These are phyloP conservation scores for Ilyonectria robusta DNA, from an alignment of 2,329 filamentous ascomycete species.

Conservation along the genomic window DNA sequence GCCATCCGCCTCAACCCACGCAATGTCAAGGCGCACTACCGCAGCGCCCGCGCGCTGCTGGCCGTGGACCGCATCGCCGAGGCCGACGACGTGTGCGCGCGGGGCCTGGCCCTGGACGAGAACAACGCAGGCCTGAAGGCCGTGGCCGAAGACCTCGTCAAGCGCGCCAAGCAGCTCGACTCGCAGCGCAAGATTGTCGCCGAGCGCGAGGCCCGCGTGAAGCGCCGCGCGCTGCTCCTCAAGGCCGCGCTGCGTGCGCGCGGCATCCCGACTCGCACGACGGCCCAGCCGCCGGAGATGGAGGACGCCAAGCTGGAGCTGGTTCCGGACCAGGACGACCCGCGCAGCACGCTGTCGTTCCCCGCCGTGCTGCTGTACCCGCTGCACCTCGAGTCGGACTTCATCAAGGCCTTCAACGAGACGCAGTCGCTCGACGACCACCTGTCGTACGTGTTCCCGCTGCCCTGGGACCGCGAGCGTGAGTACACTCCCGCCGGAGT, in stretches of 20 bases:
- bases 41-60: slow-evolving; percentile 83
- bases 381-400: slow-evolving; percentile 84
- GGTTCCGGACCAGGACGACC: slow-evolving; percentile 79
- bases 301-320: slow-evolving; percentile 84
- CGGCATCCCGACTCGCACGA: slow-evolving; percentile 77
- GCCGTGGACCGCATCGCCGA: slow-evolving; percentile 84
- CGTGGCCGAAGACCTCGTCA: slow-evolving; percentile 74
- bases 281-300: slow-evolving; percentile 84
- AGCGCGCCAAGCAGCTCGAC: slow-evolving; percentile 68
- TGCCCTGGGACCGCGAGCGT: slow-evolving; percentile 84
- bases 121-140: slow-evolving; percentile 76
- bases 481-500: slow-evolving; percentile 78
- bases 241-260: slow-evolving; percentile 76
- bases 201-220: slow-evolving; percentile 68
- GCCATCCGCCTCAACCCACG: slow-evolving; percentile 82
- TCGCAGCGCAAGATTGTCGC: slow-evolving; percentile 69
- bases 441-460: slow-evolving; percentile 86
- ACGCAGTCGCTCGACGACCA: slow-evolving; percentile 82
- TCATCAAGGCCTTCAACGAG: slow-evolving; percentile 90
- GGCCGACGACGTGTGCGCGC: slow-evolving; percentile 83
- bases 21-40: slow-evolving; percentile 94
- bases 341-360: slow-evolving; percentile 79
- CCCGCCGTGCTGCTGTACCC: slow-evolving; percentile 91
- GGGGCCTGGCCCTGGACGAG: slow-evolving; percentile 81
- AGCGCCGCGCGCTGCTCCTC: slow-evolving; percentile 72